Percentiles rank a stretch among this genome's conserved stretches.
Conservation (phyloP, 768 basidiomycete species). For the Thelephora ganbajun region DNA sequence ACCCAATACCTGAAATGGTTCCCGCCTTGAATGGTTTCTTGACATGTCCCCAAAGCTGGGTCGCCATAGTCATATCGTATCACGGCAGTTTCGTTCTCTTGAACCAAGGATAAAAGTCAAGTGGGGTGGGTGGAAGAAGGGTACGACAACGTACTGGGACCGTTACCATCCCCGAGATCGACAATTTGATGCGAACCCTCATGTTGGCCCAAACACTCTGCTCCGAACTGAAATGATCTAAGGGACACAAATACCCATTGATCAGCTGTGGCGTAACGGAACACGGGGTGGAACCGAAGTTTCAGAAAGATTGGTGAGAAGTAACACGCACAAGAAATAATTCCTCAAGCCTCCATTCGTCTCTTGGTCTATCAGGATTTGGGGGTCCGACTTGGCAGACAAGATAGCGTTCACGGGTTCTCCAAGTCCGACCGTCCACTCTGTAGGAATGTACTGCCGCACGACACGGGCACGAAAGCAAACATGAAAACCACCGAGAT, state of each 20-base stretch:
- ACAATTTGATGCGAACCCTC: constrained; percentile 53
- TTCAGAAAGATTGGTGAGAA: background rate
- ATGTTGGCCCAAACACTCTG: constrained; percentile 80
- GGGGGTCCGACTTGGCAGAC: constrained; percentile 57
- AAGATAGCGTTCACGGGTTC: constrained; percentile 83
- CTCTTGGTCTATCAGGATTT: constrained; percentile 47
- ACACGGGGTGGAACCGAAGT: no score
- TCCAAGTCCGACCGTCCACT: constrained; percentile 60
- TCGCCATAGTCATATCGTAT: constrained; percentile 80
- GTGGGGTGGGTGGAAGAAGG: background rate
- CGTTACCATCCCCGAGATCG: constrained; percentile 75
- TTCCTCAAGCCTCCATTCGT: constrained; percentile 65
- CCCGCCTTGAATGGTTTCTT: constrained; percentile 76
- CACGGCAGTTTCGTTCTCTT: constrained; percentile 74
- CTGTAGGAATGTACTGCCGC: constrained; percentile 35
- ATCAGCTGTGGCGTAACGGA: background rate
- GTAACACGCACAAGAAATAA: constrained; percentile 54
- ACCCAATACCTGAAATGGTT: constrained; percentile 84
- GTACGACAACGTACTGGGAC: constrained; percentile 42
- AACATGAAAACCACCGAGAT: background rate
- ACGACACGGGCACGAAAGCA: constrained; percentile 1
- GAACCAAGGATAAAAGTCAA: background rate
- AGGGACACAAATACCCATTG: background rate
- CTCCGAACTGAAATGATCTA: constrained; percentile 58
- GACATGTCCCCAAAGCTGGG: constrained; percentile 68